Base-by-base conservation (phyloP, 2,329 filamentous ascomycete genomes). In the Aureobasidium sp. region DNA sequence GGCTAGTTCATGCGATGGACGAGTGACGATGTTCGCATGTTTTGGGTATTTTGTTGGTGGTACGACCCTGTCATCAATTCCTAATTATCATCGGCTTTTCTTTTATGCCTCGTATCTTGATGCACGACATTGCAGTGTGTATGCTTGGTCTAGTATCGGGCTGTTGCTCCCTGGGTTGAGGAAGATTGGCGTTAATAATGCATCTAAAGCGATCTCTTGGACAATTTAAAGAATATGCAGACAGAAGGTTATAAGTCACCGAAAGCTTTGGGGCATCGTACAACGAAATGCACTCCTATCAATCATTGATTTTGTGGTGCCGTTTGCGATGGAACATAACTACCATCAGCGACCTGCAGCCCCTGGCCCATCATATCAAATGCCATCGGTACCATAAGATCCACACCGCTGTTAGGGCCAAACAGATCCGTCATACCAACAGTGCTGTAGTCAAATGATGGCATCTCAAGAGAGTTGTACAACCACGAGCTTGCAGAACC, bases 401-500 rank as follows among this genome's bases (percentile, higher is more conserved):
- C 50, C 15, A 32, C 30, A 44, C 34, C 45, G 4, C 9, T n/a
- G 21, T 21, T 21, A 21, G n/a, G 11, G 3, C 29, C 44, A 41
- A 54, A 54, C 30, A 57, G 1, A 42, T 62, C 44, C 32, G 37
- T 27, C 41, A 49, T 32, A n/a, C 59, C 59, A 6, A 57, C 15
- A 15, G 39, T 42, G 29, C 47, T 49, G 11, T 62, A 52, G 27
- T 53, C 49, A 39, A 53, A 44, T 16, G 42, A 37, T 3, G 59
- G 47, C 45, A 61, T 48, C 11, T 47, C 59, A 2, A 62, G 21
- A 7, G 52, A 48, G 25, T 48, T 42, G 10, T 62, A 48, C 11
- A 62, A 32, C 59, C 59, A 62, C n/a, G 59, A 62, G 3, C 59
- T n/a, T 15, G 49, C 50, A 49, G 39, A 16, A 9, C 57, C 59